Percentiles rank a stretch among this genome's conserved stretches.
Conservation (phyloP, 768 basidiomycete species). For the Serendipita sp. region DNA sequence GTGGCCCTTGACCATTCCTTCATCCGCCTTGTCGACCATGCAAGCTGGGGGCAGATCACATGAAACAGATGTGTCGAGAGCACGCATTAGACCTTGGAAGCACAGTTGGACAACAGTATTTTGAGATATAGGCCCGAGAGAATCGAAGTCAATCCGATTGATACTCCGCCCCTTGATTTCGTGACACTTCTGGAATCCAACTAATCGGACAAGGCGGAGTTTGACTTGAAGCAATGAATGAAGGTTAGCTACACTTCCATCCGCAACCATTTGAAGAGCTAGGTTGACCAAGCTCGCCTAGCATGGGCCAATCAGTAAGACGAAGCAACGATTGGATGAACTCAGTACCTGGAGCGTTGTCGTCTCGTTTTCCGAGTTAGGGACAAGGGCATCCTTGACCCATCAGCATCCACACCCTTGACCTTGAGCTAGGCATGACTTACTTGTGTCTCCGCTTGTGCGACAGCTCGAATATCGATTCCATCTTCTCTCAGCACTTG, state of each 20-base stretch:
- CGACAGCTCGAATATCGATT: too few species aligned
- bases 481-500: slow-evolving; percentile 45
- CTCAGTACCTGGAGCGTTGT: slow-evolving; percentile 20
- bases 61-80: slow-evolving; percentile 44
- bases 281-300: slow-evolving; percentile 44
- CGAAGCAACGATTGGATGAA: slow-evolving; percentile 33
- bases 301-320: slow-evolving; percentile 19
- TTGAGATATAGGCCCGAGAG: slow-evolving; percentile 28
- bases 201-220: slow-evolving; percentile 27
- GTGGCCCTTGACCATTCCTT: slow-evolving; percentile 29
- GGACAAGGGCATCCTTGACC: slow-evolving; percentile 24
- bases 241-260: slow-evolving; percentile 40
- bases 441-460: too few species aligned
- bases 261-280: slow-evolving; percentile 49
- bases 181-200: slow-evolving; percentile 32
- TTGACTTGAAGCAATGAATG: slow-evolving; percentile 47
- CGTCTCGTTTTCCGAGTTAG: not conserved
- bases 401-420: slow-evolving; percentile 11
- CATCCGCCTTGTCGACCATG: slow-evolving; percentile 30
- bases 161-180: slow-evolving; percentile 23
- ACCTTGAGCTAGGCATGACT: too few species aligned
- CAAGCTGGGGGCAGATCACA: slow-evolving; percentile 34
- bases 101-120: slow-evolving; percentile 32
- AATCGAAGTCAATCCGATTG: slow-evolving; percentile 37
- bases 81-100: slow-evolving; percentile 37